Evolutionary conservation across 2,329 filamentous ascomycete genomes (phyloP), one percentile per base, ranked within the genome.

Genomic region (Fusarium sp.): DNA sequence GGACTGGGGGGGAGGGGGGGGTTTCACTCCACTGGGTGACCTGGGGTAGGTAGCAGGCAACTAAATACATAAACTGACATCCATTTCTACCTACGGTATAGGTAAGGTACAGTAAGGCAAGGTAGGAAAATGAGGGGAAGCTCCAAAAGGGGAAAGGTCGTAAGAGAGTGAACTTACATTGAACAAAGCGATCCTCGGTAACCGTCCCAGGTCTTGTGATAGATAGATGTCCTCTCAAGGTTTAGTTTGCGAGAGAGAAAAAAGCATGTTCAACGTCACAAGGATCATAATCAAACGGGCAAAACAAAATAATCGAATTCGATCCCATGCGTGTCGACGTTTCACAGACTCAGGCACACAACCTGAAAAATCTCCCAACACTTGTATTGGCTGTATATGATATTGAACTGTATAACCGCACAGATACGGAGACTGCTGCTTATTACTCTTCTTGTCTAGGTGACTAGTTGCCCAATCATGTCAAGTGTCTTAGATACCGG

Each of bases 61-160:
- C n/a, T n/a, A n/a, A n/a, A n/a, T n/a, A 30, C 56, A 38, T 45
- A 48, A 55, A 28, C 58, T 38, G 51, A 41, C 41, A 60, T 45
- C 42, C 36, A 32, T 50, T 38, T 50, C 42, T 14, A 28, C 38
- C 18, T 44, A 44, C 24, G 24, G 24, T 44, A 45, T 26, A 26
- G n/a, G 42, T 26, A 38, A 12, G 38, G 38, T 22, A 47, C 38
- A 20, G 20, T 39, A 28, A 35, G 32, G 32, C 14, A 35, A 35
- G 13, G 44, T 35, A 28, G 32, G 8, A 59, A 60, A 72, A 32
- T 61, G 72, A 73, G 69, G 72, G 72, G 65, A 75, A 75, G 58
- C 63, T 47, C 53, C 72, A 18, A 44, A 70, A 75, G 50, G 39
- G 72, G 69, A 73, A 75, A 75, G 51, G 68, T 18, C 53, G 42